Conservation (phyloP, 768 basidiomycete species). For the Coprinopsis marcescibilis region DNA sequence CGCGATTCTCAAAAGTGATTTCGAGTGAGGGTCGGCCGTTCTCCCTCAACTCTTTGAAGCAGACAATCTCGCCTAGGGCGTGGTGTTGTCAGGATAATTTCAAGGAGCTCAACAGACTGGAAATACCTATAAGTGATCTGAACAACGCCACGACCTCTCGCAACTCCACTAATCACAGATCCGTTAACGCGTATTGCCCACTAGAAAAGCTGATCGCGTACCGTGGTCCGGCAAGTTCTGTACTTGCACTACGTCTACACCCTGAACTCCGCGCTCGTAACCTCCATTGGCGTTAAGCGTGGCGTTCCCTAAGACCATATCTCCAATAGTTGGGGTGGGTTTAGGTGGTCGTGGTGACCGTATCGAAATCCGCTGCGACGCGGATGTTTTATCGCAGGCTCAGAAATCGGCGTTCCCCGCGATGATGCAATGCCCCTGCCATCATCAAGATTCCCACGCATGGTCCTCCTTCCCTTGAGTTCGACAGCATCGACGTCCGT, state of each 20-base stretch:
- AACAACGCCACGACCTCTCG: slow-evolving; percentile 54
- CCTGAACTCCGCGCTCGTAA: not conserved
- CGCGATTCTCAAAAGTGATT: slow-evolving; percentile 47
- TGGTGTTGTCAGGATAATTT: not conserved
- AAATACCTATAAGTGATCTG: slow-evolving; percentile 48
- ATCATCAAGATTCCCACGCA: too few relatives aligned
- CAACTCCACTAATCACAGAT: slow-evolving; percentile 15
- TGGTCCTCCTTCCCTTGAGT: not conserved
- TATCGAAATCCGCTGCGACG: too few relatives aligned
- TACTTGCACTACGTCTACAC: slow-evolving; percentile 33
- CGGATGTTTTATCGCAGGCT: too few relatives aligned
- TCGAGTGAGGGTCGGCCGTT: slow-evolving; percentile 36
- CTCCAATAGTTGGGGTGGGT: too few relatives aligned
- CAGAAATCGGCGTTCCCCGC: too few relatives aligned
- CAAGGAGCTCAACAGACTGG: not conserved
- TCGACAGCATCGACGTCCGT: not conserved
- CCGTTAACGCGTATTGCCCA: not conserved
- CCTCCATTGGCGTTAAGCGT: not conserved
- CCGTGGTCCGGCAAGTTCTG: slow-evolving; percentile 41
- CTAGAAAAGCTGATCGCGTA: slow-evolving; percentile 14
- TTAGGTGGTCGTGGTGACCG: not conserved
- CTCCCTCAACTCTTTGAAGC: slow-evolving; percentile 36
- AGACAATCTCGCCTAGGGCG: slow-evolving; percentile 44
- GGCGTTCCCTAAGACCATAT: not conserved
- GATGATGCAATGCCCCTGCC: too few relatives aligned